Conservation (phyloP, 176 grass and related monocot species). For the Cenchrus purpureus region DNA sequence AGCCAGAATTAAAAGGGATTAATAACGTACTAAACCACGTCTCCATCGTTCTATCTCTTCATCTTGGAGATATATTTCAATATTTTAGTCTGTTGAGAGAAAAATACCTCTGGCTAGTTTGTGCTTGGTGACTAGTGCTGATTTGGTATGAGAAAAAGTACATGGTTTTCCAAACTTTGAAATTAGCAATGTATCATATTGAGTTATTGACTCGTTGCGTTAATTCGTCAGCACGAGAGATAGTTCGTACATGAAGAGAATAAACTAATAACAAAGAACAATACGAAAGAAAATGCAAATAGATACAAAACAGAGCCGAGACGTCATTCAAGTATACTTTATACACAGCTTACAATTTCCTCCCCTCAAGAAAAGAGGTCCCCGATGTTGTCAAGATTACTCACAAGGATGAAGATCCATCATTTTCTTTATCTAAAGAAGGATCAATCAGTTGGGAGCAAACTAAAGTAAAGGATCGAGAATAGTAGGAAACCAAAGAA, state of each 20-base stretch:
- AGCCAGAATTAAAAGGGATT: constrained; percentile 18
- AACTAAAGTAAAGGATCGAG: not conserved
- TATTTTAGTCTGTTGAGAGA: too few species aligned
- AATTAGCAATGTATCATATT: not conserved
- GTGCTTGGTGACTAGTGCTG: too few species aligned
- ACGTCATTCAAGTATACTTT: not conserved
- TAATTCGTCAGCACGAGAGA: not conserved
- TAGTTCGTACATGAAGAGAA: too few species aligned
- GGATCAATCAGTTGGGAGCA: not conserved
- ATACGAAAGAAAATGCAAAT: not conserved
- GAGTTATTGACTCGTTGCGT: not conserved
- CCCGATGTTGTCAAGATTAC: not conserved
- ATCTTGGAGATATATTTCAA: not conserved
- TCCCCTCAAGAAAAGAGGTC: not conserved
- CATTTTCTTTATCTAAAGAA: too few species aligned
- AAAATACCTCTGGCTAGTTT: too few species aligned
- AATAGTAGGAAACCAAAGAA: not conserved
- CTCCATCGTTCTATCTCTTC: not conserved
- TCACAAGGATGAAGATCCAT: constrained; percentile 3
- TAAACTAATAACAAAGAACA: too few species aligned
- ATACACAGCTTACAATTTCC: not conserved
- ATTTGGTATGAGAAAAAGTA: too few species aligned
- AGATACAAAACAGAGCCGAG: not conserved
- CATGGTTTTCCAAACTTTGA: not conserved
- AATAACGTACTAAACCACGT: not conserved